phyloP scores from a whole-genome alignment of 352 stramenopile genomes.

The Pseudoperonospora humuli region DNA sequence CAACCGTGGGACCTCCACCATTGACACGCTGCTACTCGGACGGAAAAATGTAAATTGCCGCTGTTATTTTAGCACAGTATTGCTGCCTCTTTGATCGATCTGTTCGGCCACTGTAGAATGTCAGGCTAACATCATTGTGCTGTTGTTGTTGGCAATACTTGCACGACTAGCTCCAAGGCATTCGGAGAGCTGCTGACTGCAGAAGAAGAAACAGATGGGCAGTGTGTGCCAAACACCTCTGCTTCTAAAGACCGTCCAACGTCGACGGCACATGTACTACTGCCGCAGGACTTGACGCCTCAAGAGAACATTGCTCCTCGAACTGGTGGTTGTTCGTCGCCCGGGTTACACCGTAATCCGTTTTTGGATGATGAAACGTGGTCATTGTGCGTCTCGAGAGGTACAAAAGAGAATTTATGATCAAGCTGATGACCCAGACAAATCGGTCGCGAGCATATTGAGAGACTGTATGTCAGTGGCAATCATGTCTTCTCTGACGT shows the following conservation, averaged over 20 bases:
- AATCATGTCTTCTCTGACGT: constrained; percentile 12
- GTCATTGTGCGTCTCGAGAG: constrained; percentile 15
- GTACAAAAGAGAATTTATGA: constrained; percentile 11
- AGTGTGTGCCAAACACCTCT: background rate
- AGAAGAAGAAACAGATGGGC: constrained; percentile 14
- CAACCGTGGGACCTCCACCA: constrained; percentile 18
- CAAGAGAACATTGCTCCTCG: constrained; percentile 34
- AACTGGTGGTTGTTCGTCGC: constrained; percentile 12
- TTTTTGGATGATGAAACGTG: constrained; percentile 19
- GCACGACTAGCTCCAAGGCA: constrained; percentile 21
- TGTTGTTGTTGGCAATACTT: constrained; percentile 10
- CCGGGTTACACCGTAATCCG: constrained; percentile 17
- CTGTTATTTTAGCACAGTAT: background rate
- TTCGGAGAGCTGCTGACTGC: constrained; percentile 28
- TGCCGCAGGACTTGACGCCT: constrained; percentile 4
- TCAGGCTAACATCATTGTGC: constrained; percentile 3
- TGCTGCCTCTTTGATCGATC: background rate
- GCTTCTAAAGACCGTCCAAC: constrained; percentile 18
- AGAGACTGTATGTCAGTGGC: constrained; percentile 4
- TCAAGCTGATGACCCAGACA: constrained; percentile 14
- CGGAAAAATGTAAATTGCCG: constrained; percentile 54
- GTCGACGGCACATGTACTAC: constrained; percentile 16
- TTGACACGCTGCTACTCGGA: constrained; percentile 63
- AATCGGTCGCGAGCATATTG: constrained; percentile 8
- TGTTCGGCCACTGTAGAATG: background rate